phyloP scores from a whole-genome alignment of 164 flowering plant species.

The Echeveria elegans region DNA sequence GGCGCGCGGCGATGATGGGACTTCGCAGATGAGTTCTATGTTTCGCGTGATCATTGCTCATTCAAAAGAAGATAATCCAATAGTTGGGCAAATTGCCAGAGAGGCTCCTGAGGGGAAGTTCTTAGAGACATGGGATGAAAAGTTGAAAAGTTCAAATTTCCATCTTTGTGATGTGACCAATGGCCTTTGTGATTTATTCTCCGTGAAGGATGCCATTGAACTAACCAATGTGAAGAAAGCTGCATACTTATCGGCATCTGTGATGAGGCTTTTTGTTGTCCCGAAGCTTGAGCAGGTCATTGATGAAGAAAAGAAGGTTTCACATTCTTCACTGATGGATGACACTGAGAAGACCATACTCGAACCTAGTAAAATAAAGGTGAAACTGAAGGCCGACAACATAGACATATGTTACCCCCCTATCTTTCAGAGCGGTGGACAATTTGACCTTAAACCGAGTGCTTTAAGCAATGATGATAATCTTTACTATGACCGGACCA shows the following conservation, averaged over 20 bases:
- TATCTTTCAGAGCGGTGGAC: constrained; percentile 76
- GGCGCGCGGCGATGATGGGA: constrained; percentile 57
- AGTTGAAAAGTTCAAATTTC: constrained; percentile 31
- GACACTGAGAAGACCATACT: constrained; percentile 60
- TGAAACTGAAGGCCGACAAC: constrained; percentile 64
- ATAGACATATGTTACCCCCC: constrained; percentile 89
- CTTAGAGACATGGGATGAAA: constrained; percentile 53
- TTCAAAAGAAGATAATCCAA: constrained; percentile 21
- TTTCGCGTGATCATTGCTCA: constrained; percentile 23
- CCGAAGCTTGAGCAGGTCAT: constrained; percentile 66
- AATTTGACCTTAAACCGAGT: constrained; percentile 70
- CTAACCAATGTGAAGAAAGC: constrained; percentile 57
- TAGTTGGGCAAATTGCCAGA: constrained; percentile 52
- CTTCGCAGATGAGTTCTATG: constrained; percentile 33
- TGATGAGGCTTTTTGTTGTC: constrained; percentile 59
- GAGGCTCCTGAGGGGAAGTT: constrained; percentile 75
- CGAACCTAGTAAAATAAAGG: constrained; percentile 47
- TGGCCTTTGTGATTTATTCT: constrained; percentile 63
- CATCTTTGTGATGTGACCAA: constrained; percentile 44
- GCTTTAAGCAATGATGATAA: constrained; percentile 65
- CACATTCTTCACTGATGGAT: constrained; percentile 70
- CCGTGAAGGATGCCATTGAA: constrained; percentile 57
- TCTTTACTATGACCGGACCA: constrained; percentile 56
- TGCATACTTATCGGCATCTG: constrained; percentile 46
- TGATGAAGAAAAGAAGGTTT: constrained; percentile 67